Conservation (phyloP, 176 grass and related monocot species). For the Saccharum spontaneum region DNA sequence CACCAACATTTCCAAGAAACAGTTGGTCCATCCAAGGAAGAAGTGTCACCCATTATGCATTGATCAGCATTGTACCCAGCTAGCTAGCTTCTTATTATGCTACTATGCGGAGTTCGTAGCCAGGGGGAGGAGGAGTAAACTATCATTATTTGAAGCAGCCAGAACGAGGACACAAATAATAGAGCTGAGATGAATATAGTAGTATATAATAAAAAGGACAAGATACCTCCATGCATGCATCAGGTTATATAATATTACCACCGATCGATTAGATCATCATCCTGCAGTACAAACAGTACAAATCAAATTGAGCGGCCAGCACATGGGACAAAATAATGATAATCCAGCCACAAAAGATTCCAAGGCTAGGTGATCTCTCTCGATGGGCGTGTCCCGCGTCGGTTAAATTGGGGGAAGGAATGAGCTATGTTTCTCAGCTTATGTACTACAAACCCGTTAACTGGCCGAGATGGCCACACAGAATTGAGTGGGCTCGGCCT, state of each 20-base stretch:
- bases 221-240: not conserved
- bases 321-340: conserved; percentile 27
- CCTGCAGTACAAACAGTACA: not conserved
- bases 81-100: conserved; percentile 2
- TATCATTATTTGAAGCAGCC: not conserved
- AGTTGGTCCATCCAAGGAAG: not conserved
- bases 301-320: not conserved
- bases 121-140: too few species aligned
- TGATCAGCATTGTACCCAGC: not conserved
- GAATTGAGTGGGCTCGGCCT: too few species aligned
- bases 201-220: not conserved
- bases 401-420: too few species aligned
- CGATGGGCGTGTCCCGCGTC: not conserved
- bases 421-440: too few species aligned
- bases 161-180: not conserved
- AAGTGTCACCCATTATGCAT: not conserved
- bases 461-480: too few species aligned
- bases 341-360: not conserved
- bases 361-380: not conserved
- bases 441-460: too few species aligned
- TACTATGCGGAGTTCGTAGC: not conserved
- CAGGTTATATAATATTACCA: not conserved
- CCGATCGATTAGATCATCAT: not conserved
- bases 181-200: not conserved
- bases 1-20: conserved; percentile 3